Percentiles rank a stretch among this genome's conserved stretches.
These are phyloP conservation scores for Astragalus glycyphyllos DNA, from an alignment of 306 rosid genomes.

Conservation along the genomic window DNA sequence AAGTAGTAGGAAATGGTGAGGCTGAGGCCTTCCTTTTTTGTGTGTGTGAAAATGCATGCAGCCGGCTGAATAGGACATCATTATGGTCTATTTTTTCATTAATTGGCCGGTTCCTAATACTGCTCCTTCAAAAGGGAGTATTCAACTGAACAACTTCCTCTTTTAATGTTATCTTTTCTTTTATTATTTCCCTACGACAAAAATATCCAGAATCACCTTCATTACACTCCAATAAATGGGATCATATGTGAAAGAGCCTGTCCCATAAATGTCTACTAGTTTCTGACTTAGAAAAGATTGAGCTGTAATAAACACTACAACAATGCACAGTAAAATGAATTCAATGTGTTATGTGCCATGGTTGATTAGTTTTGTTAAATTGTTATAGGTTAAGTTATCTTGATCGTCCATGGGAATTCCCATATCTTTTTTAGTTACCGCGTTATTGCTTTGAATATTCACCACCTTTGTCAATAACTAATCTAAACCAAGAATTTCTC, in stretches of 20 bases:
- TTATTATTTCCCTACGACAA: not conserved
- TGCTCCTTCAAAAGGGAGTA: constrained; percentile 17
- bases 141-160: constrained; percentile 21
- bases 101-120: constrained; percentile 71
- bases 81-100: constrained; percentile 51
- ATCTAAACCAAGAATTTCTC: too few relatives aligned
- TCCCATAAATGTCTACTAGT: constrained; percentile 29
- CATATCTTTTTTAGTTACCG: too few relatives aligned
- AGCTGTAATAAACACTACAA: not conserved
- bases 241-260: constrained; percentile 19
- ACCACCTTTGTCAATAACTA: too few relatives aligned
- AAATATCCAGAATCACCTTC: constrained; percentile 4
- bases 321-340: too few relatives aligned
- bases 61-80: constrained; percentile 27
- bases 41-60: constrained; percentile 44
- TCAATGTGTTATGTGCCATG: too few relatives aligned
- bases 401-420: too few relatives aligned
- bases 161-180: not conserved
- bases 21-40: not conserved
- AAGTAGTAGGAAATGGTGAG: not conserved
- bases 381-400: too few relatives aligned
- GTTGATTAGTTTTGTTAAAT: too few relatives aligned
- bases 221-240: constrained; percentile 9
- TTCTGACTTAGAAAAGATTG: not conserved
- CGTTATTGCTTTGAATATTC: too few relatives aligned